These are phyloP conservation scores for Coccinonectria pachysandricola DNA, from an alignment of 2,329 filamentous ascomycete species.

Conservation along the genomic window DNA sequence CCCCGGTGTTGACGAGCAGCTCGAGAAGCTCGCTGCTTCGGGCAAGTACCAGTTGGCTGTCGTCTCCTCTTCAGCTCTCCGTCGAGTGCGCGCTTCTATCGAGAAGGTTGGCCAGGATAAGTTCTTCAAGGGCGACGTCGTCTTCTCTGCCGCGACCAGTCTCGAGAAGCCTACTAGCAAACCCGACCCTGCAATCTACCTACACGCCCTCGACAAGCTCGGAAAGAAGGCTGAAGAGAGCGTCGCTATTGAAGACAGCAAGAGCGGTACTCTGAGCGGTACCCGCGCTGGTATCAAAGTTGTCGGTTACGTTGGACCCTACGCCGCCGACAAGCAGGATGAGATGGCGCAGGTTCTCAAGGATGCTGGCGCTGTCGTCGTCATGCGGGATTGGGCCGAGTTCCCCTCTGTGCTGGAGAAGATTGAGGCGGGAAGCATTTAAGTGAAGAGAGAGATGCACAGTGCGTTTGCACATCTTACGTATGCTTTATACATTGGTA, in stretches of 20 bases:
- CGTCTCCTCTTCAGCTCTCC: conserved; percentile 70
- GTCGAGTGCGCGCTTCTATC: conserved; percentile 67
- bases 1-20: conserved; percentile 54
- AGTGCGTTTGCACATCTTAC: no score
- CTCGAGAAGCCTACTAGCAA: conserved; percentile 75
- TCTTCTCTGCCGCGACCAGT: conserved; percentile 76
- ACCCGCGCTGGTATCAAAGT: conserved; percentile 69
- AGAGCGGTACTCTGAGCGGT: conserved; percentile 66
- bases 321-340: conserved; percentile 48
- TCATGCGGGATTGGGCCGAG: conserved; percentile 52
- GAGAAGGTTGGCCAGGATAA: conserved; percentile 69
- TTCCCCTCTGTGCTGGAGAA: conserved; percentile 38
- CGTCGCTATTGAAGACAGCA: conserved; percentile 80
- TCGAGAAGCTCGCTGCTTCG: conserved; percentile 50
- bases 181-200: conserved; percentile 83
- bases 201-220: conserved; percentile 63
- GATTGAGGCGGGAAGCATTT: conserved; percentile 32
- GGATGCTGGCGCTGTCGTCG: conserved; percentile 50
- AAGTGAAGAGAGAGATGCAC: conserved; percentile 5
- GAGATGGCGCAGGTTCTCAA: conserved; percentile 54
- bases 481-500: no score
- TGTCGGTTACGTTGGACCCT: conserved; percentile 79
- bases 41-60: conserved; percentile 66
- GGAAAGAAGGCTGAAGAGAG: conserved; percentile 61
- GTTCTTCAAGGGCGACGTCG: conserved; percentile 64